A percentile compares a stretch with the other conserved stretches of the same genome.
Conservation (phyloP, 192 early-diverging fungal species). For the Diversispora epigaea region DNA sequence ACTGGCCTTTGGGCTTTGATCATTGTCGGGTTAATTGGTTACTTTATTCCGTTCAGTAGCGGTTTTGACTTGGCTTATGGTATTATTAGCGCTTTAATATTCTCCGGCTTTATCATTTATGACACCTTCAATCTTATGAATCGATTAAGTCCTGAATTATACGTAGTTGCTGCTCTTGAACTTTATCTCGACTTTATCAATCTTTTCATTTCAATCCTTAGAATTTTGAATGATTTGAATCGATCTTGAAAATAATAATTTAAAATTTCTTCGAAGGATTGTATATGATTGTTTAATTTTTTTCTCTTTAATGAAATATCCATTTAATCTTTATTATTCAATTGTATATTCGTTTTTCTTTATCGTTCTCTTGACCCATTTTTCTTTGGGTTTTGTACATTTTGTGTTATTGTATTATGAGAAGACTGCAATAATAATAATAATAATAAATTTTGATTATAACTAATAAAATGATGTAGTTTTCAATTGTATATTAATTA, state of each 20-base stretch:
- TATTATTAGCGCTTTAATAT: conserved; percentile 61
- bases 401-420: no score
- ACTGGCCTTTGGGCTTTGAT: conserved; percentile 63
- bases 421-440: no score
- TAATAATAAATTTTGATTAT: no score
- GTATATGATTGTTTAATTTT: no score
- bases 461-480: no score
- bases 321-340: no score
- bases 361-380: no score
- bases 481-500: no score
- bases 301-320: no score
- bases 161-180: conserved; percentile 60
- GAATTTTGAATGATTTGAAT: conserved; percentile 55
- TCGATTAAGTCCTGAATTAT: conserved; percentile 71
- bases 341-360: no score
- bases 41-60: conserved; percentile 70
- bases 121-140: conserved; percentile 73
- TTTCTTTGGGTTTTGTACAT: no score
- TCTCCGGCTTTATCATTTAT: conserved; percentile 76
- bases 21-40: conserved; percentile 60
- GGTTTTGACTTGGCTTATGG: conserved; percentile 59
- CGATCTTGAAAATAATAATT: neutral
- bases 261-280: no score
- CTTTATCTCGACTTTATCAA: conserved; percentile 80
- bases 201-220: conserved; percentile 69